Percentiles rank a stretch among this genome's conserved stretches.
Conservation (phyloP, 2,329 filamentous ascomycete species). For the Fusarium napiforme region DNA sequence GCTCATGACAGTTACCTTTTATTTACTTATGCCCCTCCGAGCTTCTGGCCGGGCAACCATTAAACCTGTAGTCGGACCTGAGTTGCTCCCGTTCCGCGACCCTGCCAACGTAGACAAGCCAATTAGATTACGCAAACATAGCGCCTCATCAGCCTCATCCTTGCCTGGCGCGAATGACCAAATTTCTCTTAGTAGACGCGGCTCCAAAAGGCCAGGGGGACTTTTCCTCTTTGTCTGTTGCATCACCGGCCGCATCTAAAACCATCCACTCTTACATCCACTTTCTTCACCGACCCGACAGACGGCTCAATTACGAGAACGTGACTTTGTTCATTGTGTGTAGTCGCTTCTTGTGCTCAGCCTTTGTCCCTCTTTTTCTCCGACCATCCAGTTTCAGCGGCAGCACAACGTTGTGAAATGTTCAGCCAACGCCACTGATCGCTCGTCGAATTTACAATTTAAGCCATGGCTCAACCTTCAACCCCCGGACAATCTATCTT, state of each 20-base stretch:
- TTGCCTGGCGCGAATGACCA: conserved; percentile 24
- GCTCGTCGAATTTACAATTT: conserved; percentile 29
- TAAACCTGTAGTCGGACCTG: conserved; percentile 23
- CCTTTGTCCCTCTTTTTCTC: neutral
- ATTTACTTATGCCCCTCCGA: conserved; percentile 57
- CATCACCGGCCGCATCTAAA: conserved; percentile 34
- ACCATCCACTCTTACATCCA: conserved; percentile 28
- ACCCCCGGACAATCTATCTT: conserved; percentile 62
- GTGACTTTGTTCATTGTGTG: neutral
- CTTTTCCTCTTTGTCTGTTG: conserved; percentile 18
- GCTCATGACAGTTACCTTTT: conserved; percentile 52
- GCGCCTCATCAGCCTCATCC: conserved; percentile 22
- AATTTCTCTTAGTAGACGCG: conserved; percentile 32
- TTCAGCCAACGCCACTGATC: conserved; percentile 36
- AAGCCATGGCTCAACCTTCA: conserved; percentile 59
- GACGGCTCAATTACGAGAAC: conserved; percentile 28
- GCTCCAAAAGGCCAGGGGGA: conserved; percentile 34
- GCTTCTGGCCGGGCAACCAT: conserved; percentile 52
- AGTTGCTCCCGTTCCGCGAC: conserved; percentile 36
- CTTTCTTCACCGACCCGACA: conserved; percentile 38
- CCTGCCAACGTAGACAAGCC: conserved; percentile 21
- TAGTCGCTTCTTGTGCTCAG: neutral
- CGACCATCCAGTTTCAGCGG: neutral
- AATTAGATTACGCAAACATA: conserved; percentile 15
- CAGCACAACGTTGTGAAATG: conserved; percentile 37